Evolutionary conservation across 805 yeast species (phyloP), one percentile per base, ranked within the genome.

Genomic region (Scheffersomyces stipitis): DNA sequence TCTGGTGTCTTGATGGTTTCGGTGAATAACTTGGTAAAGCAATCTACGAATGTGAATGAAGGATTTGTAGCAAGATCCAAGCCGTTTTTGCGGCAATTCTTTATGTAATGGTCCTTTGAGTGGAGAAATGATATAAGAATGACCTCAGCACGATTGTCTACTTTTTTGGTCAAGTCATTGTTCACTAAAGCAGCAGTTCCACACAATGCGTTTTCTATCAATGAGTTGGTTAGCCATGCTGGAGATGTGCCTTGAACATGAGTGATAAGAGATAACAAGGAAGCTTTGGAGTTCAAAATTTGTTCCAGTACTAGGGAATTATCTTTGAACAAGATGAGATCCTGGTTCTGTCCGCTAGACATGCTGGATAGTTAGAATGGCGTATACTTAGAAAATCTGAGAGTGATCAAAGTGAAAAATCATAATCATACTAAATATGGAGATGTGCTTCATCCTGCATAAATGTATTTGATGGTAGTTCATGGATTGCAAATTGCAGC

Each of bases 151-250:
- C 68, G 54, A 15, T 37, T 43, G 4, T 42, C 39, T 5, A 28
- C 24, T 37, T 45, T 50, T 22, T 40, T 46, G 13, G 31, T 44
- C 15, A 58, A 44, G 33, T 60, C 71, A 31, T 52, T 46, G 40
- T 64, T 57, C 34, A 62, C 73, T 68, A 47, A 68, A 28, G 36
- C 66, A 48, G 62, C 69, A 32, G 79, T 71, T 4, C 80, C 84
- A 13, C 60, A 48, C 12, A 78, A 43, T 17, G 68, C 59, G 24
- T 68, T 70, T 47, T 83, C 87, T 6, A 81, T 58, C 15, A 83
- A 53, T 2, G 80, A 70, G 37, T 70, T 71, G 3, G 73, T 50
- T 26, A 84, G 62, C 91, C 91, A 84, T 4, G 76, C 56, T 2
- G 90, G 80, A 18, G 77, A 70, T 0, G 85, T 81, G 0, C 83